Evolutionary conservation across 768 basidiomycete genomes (phyloP), one percentile per base, ranked within the genome.

Genomic region (Serendipita sp.): DNA sequence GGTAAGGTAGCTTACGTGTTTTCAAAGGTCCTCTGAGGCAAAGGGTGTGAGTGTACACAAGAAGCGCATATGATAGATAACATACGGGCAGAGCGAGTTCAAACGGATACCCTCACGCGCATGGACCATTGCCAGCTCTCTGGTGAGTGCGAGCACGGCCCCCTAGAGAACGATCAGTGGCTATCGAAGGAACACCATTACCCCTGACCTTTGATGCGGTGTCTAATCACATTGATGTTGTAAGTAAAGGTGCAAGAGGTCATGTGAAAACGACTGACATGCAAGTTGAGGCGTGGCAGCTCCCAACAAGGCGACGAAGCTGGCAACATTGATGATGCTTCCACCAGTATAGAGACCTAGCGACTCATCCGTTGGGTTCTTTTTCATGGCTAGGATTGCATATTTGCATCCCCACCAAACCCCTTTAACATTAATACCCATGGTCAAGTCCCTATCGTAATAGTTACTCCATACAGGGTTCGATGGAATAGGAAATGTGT

Each of bases 381-480:
- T 75, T 66, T 91, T 86, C 95, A 99, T 99, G 44, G 96, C 96
- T 63, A 86, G 78, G 72, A 99, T 94, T 3, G 95, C 96, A 71
- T 98, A 86, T 76, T 97, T 98, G 80, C 89, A 94, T 37, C 96
- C 96, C 86, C 88, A 99, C 96, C 95, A 98, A 66, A 98, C 96
- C 63, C 96, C 96, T 76, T 98, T 99, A 71, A 95, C 83, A 74
- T 98, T 98, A 78, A 97, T 85, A 68, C 86, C 82, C 86, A 89
- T 89, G 1, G 89, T 92, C 65, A 92, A 78, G 72, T 91, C 89
- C 65, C 47, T 53, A 58, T 32, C 1, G 41, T 3, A 37, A 38
- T 13, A 54, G 53, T 28, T 32, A 11, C 13, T 13, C 53, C 32
- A 11, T 13, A n/a, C 13, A 46, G 45, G 45, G 13, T 28, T 32